Evolutionary conservation across 805 yeast species (phyloP).

Genomic region (Schizosaccharomyces octosporus): DNA sequence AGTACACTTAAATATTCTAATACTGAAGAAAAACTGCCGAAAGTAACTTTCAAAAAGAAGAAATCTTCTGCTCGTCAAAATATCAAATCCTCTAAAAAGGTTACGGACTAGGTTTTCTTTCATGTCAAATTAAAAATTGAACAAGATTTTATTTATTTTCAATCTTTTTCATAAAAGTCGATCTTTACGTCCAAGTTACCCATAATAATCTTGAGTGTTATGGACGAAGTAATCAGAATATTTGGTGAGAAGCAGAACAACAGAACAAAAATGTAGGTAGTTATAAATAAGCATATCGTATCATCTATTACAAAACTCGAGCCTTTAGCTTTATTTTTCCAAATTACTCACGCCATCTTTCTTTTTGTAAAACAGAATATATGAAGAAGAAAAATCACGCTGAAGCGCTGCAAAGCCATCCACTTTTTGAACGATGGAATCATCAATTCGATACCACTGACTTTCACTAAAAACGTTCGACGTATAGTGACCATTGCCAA

Average conservation of each 20-base stretch:
- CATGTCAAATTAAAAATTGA: too few relatives aligned
- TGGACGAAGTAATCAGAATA: too few relatives aligned
- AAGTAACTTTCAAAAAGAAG: background rate
- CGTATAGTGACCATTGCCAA: constrained; percentile 95
- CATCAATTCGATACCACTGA: constrained; percentile 79
- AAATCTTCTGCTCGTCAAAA: background rate
- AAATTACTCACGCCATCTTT: background rate
- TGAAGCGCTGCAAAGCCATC: background rate
- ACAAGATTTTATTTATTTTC: too few relatives aligned
- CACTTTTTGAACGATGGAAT: constrained; percentile 2
- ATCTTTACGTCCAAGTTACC: too few relatives aligned
- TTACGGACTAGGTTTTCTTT: too few relatives aligned
- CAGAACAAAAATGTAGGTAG: too few relatives aligned
- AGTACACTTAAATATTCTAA: background rate
- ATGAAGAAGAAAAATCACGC: background rate
- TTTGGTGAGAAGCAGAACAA: too few relatives aligned
- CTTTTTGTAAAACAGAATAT: background rate
- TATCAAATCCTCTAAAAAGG: too few relatives aligned
- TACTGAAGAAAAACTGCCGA: background rate
- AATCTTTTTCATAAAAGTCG: too few relatives aligned
- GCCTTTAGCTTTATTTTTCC: background rate
- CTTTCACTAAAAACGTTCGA: constrained; percentile 57
- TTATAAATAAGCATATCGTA: too few relatives aligned
- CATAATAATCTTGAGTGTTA: too few relatives aligned
- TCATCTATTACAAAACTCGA: too few relatives aligned